Percentiles rank a stretch among this genome's conserved stretches.
These are phyloP conservation scores for Plasmodium gaboni DNA, from an alignment of 169 alveolate species.

Conservation along the genomic window DNA sequence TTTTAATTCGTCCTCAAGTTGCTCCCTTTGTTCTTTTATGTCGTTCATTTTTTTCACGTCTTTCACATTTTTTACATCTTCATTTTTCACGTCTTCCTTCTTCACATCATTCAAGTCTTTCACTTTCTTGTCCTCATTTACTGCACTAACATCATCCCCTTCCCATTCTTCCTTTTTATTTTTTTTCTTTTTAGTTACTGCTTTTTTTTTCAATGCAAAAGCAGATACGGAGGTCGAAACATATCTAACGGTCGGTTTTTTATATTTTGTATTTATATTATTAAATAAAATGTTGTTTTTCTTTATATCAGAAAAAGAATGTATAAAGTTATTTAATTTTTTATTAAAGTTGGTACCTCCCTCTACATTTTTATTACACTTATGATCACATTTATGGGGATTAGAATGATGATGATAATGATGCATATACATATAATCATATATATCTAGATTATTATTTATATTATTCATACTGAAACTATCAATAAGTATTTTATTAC, in stretches of 20 bases:
- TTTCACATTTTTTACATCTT: too few species aligned
- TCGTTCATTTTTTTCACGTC: too few species aligned
- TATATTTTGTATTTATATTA: neutral
- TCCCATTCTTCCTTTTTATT: too few species aligned
- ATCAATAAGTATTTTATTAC: conserved; percentile 68
- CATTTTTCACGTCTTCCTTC: too few species aligned
- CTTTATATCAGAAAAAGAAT: conserved; percentile 40
- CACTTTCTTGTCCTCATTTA: too few species aligned
- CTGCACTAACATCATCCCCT: too few species aligned
- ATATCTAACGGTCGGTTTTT: conserved; percentile 25
- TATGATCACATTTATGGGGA: neutral
- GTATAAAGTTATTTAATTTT: conserved; percentile 54
- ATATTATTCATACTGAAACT: conserved; percentile 72
- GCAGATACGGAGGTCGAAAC: neutral
- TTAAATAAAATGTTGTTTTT: conserved; percentile 24
- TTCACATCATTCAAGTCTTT: too few species aligned
- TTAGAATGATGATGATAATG: conserved; percentile 38
- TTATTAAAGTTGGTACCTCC: conserved; percentile 30
- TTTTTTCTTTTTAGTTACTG: too few species aligned
- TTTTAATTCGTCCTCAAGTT: too few species aligned
- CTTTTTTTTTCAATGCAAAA: neutral
- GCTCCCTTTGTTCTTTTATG: too few species aligned
- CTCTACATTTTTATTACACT: conserved; percentile 20
- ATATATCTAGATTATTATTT: conserved; percentile 59
- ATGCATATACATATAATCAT: conserved; percentile 72